These are phyloP conservation scores for Vitis hybrid DNA, from an alignment of 177 flowering plant genomes.

Conservation along the genomic window DNA sequence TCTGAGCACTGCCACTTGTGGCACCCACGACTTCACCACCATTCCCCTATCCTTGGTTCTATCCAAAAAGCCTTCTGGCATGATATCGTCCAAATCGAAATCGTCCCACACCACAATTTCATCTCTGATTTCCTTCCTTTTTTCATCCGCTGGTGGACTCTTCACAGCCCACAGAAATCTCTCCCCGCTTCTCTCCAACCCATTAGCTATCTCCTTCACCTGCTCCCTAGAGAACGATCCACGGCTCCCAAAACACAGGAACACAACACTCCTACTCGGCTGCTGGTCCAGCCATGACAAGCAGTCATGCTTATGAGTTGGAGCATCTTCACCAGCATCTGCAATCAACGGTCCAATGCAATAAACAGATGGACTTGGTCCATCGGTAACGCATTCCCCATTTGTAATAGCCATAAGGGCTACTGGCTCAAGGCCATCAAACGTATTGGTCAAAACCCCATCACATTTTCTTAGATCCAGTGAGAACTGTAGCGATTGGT, in stretches of 20 bases:
- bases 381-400: neutral
- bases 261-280: conserved; percentile 22
- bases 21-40: neutral
- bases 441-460: conserved; percentile 11
- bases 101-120: neutral
- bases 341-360: conserved; percentile 15
- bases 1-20: too few species aligned
- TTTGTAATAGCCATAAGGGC: neutral
- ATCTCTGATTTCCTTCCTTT: neutral
- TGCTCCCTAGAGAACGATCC: conserved; percentile 17
- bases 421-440: conserved; percentile 2
- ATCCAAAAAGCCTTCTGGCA: neutral
- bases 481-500: neutral
- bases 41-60: neutral
- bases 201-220: conserved; percentile 24
- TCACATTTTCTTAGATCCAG: neutral
- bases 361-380: neutral
- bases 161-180: neutral
- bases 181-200: conserved; percentile 21
- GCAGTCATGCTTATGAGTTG: neutral
- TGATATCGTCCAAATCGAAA: neutral
- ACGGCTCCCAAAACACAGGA: conserved; percentile 26
- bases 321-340: neutral
- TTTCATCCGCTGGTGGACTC: too few species aligned
- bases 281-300: conserved; percentile 27